Percentiles rank a stretch among this genome's conserved stretches.
Conservation (phyloP, 805 yeast species). For the Kazachstania bromeliacearum region DNA sequence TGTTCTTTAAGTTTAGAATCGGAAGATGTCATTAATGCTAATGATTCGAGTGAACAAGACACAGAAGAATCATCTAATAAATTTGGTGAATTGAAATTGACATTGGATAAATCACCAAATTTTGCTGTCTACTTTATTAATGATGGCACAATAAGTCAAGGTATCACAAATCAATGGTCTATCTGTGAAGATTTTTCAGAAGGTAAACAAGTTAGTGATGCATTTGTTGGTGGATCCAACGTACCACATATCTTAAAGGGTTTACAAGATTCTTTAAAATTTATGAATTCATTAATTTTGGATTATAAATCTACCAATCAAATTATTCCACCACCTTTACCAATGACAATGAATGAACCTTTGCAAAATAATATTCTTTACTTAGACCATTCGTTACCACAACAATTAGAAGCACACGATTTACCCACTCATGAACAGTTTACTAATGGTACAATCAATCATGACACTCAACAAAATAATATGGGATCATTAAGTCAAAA, state of each 20-base stretch:
- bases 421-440: not conserved
- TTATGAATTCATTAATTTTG: slow-evolving; percentile 44
- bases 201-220: slow-evolving; percentile 69
- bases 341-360: not conserved
- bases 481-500: not conserved
- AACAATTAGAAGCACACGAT: slow-evolving; percentile 3
- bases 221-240: slow-evolving; percentile 50
- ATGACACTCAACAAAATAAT: not conserved
- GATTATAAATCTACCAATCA: slow-evolving; percentile 35
- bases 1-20: slow-evolving; percentile 47
- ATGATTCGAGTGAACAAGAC: slow-evolving; percentile 7
- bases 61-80: slow-evolving; percentile 14
- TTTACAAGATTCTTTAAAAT: slow-evolving; percentile 39
- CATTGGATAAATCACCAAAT: slow-evolving; percentile 53
- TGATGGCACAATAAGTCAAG: slow-evolving; percentile 36
- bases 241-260: slow-evolving; percentile 67
- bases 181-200: slow-evolving; percentile 79
- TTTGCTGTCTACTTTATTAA: slow-evolving; percentile 68
- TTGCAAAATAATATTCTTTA: slow-evolving; percentile 4
- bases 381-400: not conserved
- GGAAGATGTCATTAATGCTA: slow-evolving; percentile 18
- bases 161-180: slow-evolving; percentile 31
- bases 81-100: slow-evolving; percentile 40
- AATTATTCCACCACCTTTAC: slow-evolving; percentile 14
- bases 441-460: not conserved